Evolutionary conservation across 1,139 yeast genomes (phyloP).

Genomic region (Pichia sp.): DNA sequence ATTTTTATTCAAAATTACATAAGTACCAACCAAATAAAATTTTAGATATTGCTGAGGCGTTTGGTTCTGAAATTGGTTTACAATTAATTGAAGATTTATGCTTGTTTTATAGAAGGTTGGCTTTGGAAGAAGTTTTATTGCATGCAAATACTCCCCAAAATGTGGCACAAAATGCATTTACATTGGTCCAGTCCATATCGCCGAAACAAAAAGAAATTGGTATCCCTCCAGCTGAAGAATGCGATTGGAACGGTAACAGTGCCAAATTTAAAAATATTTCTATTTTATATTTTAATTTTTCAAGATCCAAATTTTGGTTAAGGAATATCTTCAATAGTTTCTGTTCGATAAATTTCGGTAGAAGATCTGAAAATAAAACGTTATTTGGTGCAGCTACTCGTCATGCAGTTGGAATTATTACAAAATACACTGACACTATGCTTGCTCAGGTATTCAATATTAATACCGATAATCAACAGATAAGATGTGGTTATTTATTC

Average conservation of each 20-base stretch:
- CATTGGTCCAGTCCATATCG: constrained; percentile 24
- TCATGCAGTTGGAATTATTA: constrained; percentile 37
- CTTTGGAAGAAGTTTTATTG: constrained; percentile 51
- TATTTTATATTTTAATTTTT: constrained; percentile 46
- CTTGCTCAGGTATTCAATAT: constrained; percentile 19
- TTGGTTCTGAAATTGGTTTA: constrained; percentile 37
- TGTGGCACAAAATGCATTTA: constrained; percentile 33
- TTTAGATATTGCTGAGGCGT: constrained; percentile 40
- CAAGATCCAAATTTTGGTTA: constrained; percentile 46
- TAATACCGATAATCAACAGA: constrained; percentile 17
- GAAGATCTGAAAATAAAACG: constrained; percentile 37
- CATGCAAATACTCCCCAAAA: constrained; percentile 42
- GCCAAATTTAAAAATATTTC: constrained; percentile 57
- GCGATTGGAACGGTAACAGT: constrained; percentile 38
- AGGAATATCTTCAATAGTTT: constrained; percentile 37
- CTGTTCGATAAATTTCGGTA: constrained; percentile 35
- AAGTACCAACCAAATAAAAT: constrained; percentile 43
- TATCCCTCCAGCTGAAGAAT: constrained; percentile 30
- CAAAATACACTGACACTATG: constrained; percentile 31
- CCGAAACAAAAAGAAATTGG: constrained; percentile 34
- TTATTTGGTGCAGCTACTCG: constrained; percentile 32
- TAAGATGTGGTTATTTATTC: constrained; percentile 31
- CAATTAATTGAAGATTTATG: constrained; percentile 36
- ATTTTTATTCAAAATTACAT: constrained; percentile 48
- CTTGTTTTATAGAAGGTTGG: constrained; percentile 41